phyloP scores from a whole-genome alignment of 2,329 filamentous ascomycete genomes.

The Beauveria pseudobassiana region DNA sequence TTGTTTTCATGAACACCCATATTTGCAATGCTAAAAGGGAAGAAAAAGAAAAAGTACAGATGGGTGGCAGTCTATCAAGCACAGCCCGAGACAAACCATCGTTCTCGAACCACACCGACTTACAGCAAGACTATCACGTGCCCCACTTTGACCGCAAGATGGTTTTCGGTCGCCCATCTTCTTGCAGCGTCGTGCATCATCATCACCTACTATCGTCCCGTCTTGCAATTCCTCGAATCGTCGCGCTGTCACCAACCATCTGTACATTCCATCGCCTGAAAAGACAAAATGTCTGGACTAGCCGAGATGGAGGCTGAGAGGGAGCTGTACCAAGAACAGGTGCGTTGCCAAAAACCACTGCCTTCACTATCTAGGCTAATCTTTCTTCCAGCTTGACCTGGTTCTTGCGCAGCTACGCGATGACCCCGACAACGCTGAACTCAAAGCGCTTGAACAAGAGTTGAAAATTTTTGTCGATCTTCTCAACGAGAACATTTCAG shows the following conservation, averaged over 20 bases:
- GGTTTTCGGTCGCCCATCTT: neutral
- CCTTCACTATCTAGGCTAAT: slow-evolving; percentile 4
- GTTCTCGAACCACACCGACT: neutral
- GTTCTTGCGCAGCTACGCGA: slow-evolving; percentile 68
- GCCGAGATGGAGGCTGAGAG: slow-evolving; percentile 44
- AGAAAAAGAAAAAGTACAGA: neutral
- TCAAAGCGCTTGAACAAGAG: slow-evolving; percentile 70
- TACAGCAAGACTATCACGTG: slow-evolving; percentile 2
- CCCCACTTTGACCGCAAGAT: neutral
- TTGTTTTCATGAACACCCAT: neutral
- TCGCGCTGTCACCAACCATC: neutral
- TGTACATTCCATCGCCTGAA: too few species aligned
- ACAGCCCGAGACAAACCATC: neutral
- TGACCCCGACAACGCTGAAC: slow-evolving; percentile 72
- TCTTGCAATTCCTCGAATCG: neutral
- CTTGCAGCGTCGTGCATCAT: neutral
- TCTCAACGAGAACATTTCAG: slow-evolving; percentile 72
- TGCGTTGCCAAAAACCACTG: slow-evolving; percentile 21
- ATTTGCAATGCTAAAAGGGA: neutral
- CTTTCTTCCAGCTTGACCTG: slow-evolving; percentile 58
- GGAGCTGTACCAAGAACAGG: slow-evolving; percentile 50
- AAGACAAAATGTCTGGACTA: slow-evolving; percentile 23
- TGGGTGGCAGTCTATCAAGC: too few species aligned
- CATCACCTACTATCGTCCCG: neutral
- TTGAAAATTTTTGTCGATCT: slow-evolving; percentile 74